A percentile compares a stretch with the other conserved stretches of the same genome.
Evolutionary conservation across 768 basidiomycete species (phyloP).

Genomic region (Suillus clintonianus): DNA sequence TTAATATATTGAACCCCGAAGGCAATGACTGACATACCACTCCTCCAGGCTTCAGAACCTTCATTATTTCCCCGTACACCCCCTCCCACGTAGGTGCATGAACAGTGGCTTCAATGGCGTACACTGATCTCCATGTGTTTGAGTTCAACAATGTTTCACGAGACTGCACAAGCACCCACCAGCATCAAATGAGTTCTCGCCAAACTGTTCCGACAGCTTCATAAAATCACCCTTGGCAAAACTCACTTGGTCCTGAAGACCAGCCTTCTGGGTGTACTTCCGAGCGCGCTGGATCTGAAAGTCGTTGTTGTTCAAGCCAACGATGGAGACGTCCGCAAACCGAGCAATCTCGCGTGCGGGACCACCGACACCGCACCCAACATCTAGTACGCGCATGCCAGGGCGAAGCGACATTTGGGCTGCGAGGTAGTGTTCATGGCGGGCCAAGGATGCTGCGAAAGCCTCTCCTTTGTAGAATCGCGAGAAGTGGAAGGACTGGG

Average conservation of each 20-base stretch:
- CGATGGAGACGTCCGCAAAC: conserved; percentile 79
- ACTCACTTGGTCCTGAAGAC: conserved; percentile 68
- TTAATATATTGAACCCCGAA: neutral
- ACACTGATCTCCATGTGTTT: conserved; percentile 47
- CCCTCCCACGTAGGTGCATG: conserved; percentile 94
- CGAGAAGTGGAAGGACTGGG: conserved; percentile 88
- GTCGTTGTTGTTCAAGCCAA: conserved; percentile 91
- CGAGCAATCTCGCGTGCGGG: conserved; percentile 90
- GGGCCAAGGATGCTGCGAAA: conserved; percentile 66
- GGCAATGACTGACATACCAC: conserved; percentile 51
- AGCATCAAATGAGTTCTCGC: conserved; percentile 87
- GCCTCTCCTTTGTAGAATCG: conserved; percentile 90
- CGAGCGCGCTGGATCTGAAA: conserved; percentile 86
- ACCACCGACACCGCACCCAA: conserved; percentile 94
- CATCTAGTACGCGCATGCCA: conserved; percentile 92
- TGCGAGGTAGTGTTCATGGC: conserved; percentile 94
- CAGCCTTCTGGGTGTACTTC: conserved; percentile 72
- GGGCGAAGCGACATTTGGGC: conserved; percentile 76
- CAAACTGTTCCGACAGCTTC: conserved; percentile 87
- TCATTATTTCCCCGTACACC: conserved; percentile 87
- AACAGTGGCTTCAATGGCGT: conserved; percentile 93
- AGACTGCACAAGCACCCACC: conserved; percentile 46
- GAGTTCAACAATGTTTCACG: neutral
- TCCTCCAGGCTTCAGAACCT: conserved; percentile 92
- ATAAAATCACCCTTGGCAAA: conserved; percentile 94